phyloP scores from a whole-genome alignment of 352 stramenopile species.

The Pythium rhizo-oryzae region DNA sequence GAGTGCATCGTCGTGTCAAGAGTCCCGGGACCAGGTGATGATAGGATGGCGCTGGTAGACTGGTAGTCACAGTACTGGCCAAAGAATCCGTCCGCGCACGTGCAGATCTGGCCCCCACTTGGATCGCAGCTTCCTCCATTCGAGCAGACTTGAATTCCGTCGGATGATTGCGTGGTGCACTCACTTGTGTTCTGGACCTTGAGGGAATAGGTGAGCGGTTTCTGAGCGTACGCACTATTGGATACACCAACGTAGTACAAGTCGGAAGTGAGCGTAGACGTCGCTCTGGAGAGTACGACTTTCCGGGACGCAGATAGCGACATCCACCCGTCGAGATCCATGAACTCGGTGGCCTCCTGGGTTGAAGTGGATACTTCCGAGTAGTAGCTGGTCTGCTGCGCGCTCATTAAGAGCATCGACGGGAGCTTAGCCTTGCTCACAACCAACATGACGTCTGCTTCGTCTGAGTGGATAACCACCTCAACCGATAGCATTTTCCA shows the following conservation, averaged over 20 bases:
- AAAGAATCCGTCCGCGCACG: slow-evolving; percentile 16
- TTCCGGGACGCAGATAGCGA: slow-evolving; percentile 43
- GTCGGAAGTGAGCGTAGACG: slow-evolving; percentile 66
- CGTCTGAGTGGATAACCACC: slow-evolving; percentile 34
- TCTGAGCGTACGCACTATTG: slow-evolving; percentile 70
- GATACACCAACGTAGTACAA: slow-evolving; percentile 78
- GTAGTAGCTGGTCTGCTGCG: slow-evolving; percentile 3
- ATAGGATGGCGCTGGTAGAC: slow-evolving; percentile 22
- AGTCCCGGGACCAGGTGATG: slow-evolving; percentile 1
- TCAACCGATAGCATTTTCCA: slow-evolving; percentile 65
- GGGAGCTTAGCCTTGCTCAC: slow-evolving; percentile 69
- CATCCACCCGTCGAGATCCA: slow-evolving; percentile 54
- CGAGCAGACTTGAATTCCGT: slow-evolving; percentile 40
- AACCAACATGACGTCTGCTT: slow-evolving; percentile 73
- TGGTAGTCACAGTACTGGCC: slow-evolving; percentile 49
- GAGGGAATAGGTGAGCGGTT: slow-evolving; percentile 49
- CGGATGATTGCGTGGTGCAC: slow-evolving; percentile 29
- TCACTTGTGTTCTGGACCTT: slow-evolving; percentile 53
- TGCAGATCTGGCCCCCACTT: slow-evolving; percentile 49
- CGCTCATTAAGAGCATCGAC: slow-evolving; percentile 22
- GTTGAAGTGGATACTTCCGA: not conserved
- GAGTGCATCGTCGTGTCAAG: slow-evolving; percentile 28
- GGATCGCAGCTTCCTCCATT: slow-evolving; percentile 54
- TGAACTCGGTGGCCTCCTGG: slow-evolving; percentile 50
- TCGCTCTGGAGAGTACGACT: slow-evolving; percentile 55